phyloP scores from a whole-genome alignment of 2,329 filamentous ascomycete genomes.

The Colletotrichum acutatum region DNA sequence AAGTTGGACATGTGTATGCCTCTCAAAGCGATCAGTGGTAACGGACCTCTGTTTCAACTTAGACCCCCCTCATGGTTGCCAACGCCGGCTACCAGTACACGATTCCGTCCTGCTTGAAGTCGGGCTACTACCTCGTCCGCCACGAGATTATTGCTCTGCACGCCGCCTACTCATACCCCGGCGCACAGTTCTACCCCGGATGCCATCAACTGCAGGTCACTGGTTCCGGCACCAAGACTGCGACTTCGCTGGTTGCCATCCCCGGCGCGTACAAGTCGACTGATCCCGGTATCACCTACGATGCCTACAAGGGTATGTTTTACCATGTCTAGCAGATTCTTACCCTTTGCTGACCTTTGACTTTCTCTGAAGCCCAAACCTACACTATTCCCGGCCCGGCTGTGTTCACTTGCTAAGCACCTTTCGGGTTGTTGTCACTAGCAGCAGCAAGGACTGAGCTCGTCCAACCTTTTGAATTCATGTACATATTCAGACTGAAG shows the following conservation, averaged over 20 bases:
- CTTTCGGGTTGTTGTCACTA: not conserved
- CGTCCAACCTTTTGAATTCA: not conserved
- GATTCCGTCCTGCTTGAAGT: slow-evolving; percentile 62
- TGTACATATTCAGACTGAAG: slow-evolving; percentile 6
- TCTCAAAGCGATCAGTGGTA: not conserved
- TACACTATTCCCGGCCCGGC: slow-evolving; percentile 61
- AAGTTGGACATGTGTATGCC: slow-evolving; percentile 29
- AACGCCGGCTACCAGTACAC: slow-evolving; percentile 60
- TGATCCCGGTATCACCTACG: slow-evolving; percentile 63
- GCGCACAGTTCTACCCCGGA: slow-evolving; percentile 67
- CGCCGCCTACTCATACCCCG: slow-evolving; percentile 58
- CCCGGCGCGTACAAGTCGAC: slow-evolving; percentile 63
- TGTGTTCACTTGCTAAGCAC: slow-evolving; percentile 56
- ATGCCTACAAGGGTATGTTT: slow-evolving; percentile 58
- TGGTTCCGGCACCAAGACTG: slow-evolving; percentile 56
- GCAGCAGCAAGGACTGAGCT: too few species aligned
- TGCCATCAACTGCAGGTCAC: slow-evolving; percentile 68
- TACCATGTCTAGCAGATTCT: slow-evolving; percentile 50
- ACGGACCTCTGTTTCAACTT: slow-evolving; percentile 12
- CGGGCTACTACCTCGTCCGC: slow-evolving; percentile 67
- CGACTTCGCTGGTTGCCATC: slow-evolving; percentile 58
- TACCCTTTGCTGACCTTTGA: slow-evolving; percentile 55
- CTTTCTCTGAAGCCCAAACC: slow-evolving; percentile 32
- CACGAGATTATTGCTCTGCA: slow-evolving; percentile 69
- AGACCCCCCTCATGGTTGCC: slow-evolving; percentile 55